These are phyloP conservation scores for Tolypocladium nubicola DNA, from an alignment of 2,329 filamentous ascomycete genomes.

Conservation along the genomic window DNA sequence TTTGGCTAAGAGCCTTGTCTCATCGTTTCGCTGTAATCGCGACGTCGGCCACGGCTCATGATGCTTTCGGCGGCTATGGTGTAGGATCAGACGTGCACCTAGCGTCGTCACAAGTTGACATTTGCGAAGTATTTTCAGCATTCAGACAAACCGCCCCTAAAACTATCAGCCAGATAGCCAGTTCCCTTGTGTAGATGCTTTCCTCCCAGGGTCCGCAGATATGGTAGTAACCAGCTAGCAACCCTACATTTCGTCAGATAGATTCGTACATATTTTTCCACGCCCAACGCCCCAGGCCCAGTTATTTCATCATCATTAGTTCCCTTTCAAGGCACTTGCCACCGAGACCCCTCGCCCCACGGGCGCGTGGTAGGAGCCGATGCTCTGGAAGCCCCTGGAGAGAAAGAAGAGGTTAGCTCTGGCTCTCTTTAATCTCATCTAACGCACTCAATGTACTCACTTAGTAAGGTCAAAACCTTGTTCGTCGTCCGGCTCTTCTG, in stretches of 20 bases:
- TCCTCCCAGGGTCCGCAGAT: neutral
- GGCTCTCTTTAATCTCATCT: neutral
- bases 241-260: neutral
- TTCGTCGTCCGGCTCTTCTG: conserved; percentile 31
- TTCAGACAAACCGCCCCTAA: neutral
- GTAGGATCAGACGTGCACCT: too few relatives aligned
- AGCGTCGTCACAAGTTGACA: neutral
- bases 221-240: neutral
- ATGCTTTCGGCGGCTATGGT: neutral
- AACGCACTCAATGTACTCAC: conserved; percentile 30
- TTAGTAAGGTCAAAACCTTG: conserved; percentile 48
- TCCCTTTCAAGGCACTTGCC: conserved; percentile 27
- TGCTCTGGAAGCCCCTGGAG: conserved; percentile 52
- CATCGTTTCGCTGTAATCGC: neutral
- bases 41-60: neutral
- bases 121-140: neutral
- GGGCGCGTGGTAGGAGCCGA: conserved; percentile 50
- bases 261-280: neutral
- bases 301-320: conserved; percentile 9
- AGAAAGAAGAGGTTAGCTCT: conserved; percentile 11
- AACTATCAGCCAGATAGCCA: neutral
- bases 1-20: neutral
- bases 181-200: neutral
- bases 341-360: conserved; percentile 35
- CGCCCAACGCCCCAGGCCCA: neutral